phyloP scores from a whole-genome alignment of 2,329 filamentous ascomycete genomes.

The Cryphonectria nitschkei region DNA sequence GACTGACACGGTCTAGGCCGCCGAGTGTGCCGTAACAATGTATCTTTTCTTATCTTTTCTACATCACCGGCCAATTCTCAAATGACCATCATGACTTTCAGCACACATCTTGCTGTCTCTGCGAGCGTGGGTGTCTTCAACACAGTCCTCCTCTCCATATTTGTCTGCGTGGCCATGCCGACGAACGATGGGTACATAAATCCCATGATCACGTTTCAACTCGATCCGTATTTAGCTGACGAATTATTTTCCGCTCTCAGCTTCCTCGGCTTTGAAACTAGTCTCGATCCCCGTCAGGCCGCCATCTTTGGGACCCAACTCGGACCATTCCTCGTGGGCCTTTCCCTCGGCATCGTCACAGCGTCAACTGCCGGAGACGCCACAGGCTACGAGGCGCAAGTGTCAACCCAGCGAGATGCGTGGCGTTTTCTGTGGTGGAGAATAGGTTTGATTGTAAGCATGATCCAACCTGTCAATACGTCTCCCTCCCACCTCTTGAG shows the following conservation, averaged over 20 bases:
- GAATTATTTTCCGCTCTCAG: slow-evolving; percentile 29
- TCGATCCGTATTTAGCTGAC: not conserved
- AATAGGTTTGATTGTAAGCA: slow-evolving; percentile 30
- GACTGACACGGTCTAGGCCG: not conserved
- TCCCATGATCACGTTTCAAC: slow-evolving; percentile 49
- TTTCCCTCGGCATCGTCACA: slow-evolving; percentile 41
- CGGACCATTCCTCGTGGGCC: slow-evolving; percentile 52
- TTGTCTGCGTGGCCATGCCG: slow-evolving; percentile 54
- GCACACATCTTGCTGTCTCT: slow-evolving; percentile 30
- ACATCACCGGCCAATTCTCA: slow-evolving; percentile 38
- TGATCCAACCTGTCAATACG: slow-evolving; percentile 26
- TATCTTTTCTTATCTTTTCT: slow-evolving; percentile 38
- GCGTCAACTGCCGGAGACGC: slow-evolving; percentile 44
- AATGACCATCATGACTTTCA: slow-evolving; percentile 38
- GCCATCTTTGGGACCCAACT: slow-evolving; percentile 53
- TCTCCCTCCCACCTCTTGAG: not conserved
- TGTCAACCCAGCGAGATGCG: slow-evolving; percentile 50
- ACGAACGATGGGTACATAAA: slow-evolving; percentile 57
- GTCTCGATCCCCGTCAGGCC: slow-evolving; percentile 55
- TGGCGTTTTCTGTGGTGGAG: slow-evolving; percentile 47
- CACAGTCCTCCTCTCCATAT: slow-evolving; percentile 46
- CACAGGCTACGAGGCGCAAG: slow-evolving; percentile 47
- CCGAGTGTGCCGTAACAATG: slow-evolving; percentile 38
- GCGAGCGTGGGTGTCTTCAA: slow-evolving; percentile 45
- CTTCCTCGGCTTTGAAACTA: slow-evolving; percentile 55